Evolutionary conservation across 208 protist genomes (phyloP).

Genomic region (Angomonas ambiguus): DNA sequence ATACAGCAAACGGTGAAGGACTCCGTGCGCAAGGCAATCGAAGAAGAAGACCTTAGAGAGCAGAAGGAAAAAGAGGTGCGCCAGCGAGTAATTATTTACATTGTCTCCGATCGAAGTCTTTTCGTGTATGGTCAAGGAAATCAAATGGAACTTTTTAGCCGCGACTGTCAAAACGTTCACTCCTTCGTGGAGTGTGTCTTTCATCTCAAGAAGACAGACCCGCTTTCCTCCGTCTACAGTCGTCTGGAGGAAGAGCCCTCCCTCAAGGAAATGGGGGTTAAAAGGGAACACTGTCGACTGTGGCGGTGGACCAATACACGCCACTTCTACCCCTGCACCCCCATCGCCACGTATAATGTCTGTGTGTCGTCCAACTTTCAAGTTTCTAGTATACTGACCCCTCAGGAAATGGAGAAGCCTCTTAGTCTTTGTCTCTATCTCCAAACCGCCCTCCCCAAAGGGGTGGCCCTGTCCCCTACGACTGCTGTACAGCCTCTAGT

Average conservation of each 20-base stretch:
- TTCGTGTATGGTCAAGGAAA: slow-evolving; percentile 25
- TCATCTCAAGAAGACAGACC: slow-evolving; percentile 45
- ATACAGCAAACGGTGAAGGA: slow-evolving; percentile 58
- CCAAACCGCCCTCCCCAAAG: slow-evolving; percentile 28
- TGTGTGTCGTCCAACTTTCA: slow-evolving; percentile 1
- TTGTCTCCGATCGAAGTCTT: slow-evolving; percentile 54
- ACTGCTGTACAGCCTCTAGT: slow-evolving; percentile 1
- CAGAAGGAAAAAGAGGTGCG: slow-evolving; percentile 37
- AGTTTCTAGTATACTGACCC: slow-evolving; percentile 24
- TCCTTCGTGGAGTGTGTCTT: slow-evolving; percentile 36
- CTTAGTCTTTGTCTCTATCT: slow-evolving; percentile 47
- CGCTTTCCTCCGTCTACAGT: slow-evolving; percentile 44
- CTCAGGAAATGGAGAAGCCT: slow-evolving; percentile 19
- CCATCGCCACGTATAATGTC: slow-evolving; percentile 33
- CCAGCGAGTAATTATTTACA: slow-evolving; percentile 32
- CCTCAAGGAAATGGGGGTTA: slow-evolving; percentile 24
- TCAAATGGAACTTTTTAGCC: slow-evolving; percentile 48
- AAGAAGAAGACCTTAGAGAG: slow-evolving; percentile 44
- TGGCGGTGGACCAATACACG: slow-evolving; percentile 34
- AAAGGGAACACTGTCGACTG: slow-evolving; percentile 30
- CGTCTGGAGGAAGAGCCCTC: slow-evolving; percentile 29
- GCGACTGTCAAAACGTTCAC: slow-evolving; percentile 21
- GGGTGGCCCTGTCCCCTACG: slow-evolving; percentile 10
- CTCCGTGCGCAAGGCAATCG: slow-evolving; percentile 37
- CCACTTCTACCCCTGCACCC: slow-evolving; percentile 21